Evolutionary conservation across 2,329 filamentous ascomycete species (phyloP), one percentile per base, ranked within the genome.

Genomic region (Dryadomyces sulphureus): DNA sequence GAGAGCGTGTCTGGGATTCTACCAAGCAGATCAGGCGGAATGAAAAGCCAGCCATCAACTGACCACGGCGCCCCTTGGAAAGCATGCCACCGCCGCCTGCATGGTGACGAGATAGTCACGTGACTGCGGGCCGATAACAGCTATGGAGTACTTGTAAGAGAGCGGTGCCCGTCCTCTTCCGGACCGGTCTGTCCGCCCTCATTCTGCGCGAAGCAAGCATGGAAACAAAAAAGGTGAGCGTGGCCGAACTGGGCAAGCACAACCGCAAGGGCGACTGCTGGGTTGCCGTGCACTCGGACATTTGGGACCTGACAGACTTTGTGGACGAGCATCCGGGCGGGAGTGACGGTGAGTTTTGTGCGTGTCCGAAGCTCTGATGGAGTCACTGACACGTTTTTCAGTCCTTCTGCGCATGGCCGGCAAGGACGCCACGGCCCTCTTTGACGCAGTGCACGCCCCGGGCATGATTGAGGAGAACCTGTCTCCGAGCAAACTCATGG

Each of bases 391-490:
- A n/a, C n/a, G 11, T 12, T 36, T 4, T 36, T 4, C 19, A 30
- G 41, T 74, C 53, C 63, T 79, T 34, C 56, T 66, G 25, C 61
- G 64, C 41, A 67, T 68, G 46, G 70, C 70, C 32, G 73, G 73
- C n/a, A 62, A 61, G 21, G 70, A 77, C 59, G 73, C 72, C 3
- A 72, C 69, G 22, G 64, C 62, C 46, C 63, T 62, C 45, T 81
- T 72, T 60, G 68, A 67, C 38, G 59, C 62, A 48, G 63, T 73
- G 14, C 73, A 77, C 52, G 61, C 65, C 0, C 62, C 65, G 1
- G 61, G 59, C 11, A 56, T 70, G 3, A 57, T 70, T 20, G 51
- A 58, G 4, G 56, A 59, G 27, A 59, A 61, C 39, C 60, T 77
- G 46, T 58, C 66, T 20, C 56, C 64, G 7, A 64, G 66, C 3